A percentile compares a stretch with the other conserved stretches of the same genome.
Conservation (phyloP, 2,329 filamentous ascomycete genomes). For the Arthroderma uncinatum region DNA sequence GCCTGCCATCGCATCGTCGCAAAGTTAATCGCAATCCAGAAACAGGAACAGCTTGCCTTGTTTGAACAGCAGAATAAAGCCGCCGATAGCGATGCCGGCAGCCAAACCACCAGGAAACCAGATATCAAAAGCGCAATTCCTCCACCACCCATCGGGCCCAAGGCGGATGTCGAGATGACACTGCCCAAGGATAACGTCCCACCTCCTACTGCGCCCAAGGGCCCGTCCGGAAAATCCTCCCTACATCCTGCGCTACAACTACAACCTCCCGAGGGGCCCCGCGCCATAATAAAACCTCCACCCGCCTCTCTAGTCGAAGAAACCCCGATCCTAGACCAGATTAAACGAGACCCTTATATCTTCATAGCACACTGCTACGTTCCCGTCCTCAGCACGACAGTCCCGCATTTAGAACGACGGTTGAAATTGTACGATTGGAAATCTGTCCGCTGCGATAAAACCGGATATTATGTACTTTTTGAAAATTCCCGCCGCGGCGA, state of each 20-base stretch:
- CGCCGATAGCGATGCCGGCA: constrained; percentile 13
- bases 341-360: constrained; percentile 74
- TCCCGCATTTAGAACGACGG: constrained; percentile 81
- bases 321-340: constrained; percentile 54
- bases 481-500: constrained; percentile 65
- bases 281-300: constrained; percentile 25
- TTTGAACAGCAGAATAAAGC: constrained; percentile 14
- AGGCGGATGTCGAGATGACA: constrained; percentile 5
- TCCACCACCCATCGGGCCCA: background rate
- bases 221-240: constrained; percentile 53
- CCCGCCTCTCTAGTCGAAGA: constrained; percentile 49
- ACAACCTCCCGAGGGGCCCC: constrained; percentile 22
- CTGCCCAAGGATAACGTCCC: constrained; percentile 35
- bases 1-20: constrained; percentile 71
- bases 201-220: constrained; percentile 77
- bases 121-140: constrained; percentile 4
- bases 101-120: constrained; percentile 16
- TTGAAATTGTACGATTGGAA: constrained; percentile 73
- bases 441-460: constrained; percentile 70
- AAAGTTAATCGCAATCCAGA: constrained; percentile 57
- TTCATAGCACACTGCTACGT: constrained; percentile 82
- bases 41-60: constrained; percentile 21
- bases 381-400: constrained; percentile 71
- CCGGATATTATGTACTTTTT: constrained; percentile 89
- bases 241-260: constrained; percentile 16